These are phyloP conservation scores for Aspergillus sparsus DNA, from an alignment of 495 filamentous ascomycete species.

Conservation along the genomic window DNA sequence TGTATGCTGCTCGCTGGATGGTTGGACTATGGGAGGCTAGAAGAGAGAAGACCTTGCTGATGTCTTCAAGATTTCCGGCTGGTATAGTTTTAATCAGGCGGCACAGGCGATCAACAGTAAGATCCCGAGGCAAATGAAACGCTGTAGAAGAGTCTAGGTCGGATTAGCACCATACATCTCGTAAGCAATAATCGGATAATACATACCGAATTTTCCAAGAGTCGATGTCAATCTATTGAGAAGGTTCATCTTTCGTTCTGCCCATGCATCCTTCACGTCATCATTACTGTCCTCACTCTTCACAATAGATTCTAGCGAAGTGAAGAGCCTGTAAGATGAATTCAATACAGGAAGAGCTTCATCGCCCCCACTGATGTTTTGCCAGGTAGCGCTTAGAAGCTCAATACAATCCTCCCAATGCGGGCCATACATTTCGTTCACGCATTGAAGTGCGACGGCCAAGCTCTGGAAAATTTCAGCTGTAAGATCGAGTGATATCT, in stretches of 20 bases:
- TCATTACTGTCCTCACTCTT: conserved; percentile 73
- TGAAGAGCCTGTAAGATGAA: conserved; percentile 71
- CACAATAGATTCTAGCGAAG: conserved; percentile 55
- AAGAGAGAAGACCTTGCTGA: conserved; percentile 65
- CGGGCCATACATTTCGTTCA: conserved; percentile 76
- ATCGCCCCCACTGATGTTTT: conserved; percentile 44
- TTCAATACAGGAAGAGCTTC: conserved; percentile 61
- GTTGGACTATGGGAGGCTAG: conserved; percentile 72
- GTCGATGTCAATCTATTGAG: conserved; percentile 58
- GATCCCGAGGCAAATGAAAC: conserved; percentile 63
- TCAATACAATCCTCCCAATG: conserved; percentile 75
- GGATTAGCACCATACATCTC: conserved; percentile 19
- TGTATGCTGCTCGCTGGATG: conserved; percentile 79
- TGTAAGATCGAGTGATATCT: conserved; percentile 39
- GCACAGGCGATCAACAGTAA: conserved; percentile 68
- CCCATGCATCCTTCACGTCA: conserved; percentile 76
- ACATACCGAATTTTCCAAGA: conserved; percentile 45
- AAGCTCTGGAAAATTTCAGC: conserved; percentile 64
- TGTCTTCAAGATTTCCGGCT: conserved; percentile 53
- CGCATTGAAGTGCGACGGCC: conserved; percentile 63
- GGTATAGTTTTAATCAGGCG: conserved; percentile 63
- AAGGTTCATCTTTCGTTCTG: conserved; percentile 47
- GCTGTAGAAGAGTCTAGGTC: conserved; percentile 48
- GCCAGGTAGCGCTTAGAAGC: conserved; percentile 58
- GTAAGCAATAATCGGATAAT: neutral